Evolutionary conservation across 306 rosid species (phyloP), one percentile per base, ranked within the genome.

Genomic region (Vicia faba): DNA sequence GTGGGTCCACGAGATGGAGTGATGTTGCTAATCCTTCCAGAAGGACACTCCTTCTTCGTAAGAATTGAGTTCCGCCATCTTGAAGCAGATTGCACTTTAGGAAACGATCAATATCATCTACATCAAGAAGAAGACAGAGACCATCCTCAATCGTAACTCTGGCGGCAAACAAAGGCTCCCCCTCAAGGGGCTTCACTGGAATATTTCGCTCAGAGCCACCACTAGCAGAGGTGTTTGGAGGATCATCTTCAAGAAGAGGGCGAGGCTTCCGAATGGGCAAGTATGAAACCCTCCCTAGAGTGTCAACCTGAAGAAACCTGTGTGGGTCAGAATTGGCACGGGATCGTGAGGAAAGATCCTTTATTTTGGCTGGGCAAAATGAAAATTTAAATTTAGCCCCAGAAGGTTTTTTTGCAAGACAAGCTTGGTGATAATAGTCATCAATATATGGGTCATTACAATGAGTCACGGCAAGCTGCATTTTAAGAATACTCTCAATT

Each of bases 91-190:
- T 80, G 66, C 64, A 64, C 62, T 74, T 73, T 5, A 80, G 53
- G 50, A 80, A 78, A 20, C 84, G 82, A 67, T 83, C 87, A 57
- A 83, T 77, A 67, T 83, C 87, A 46, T 77, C 87, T 19, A 83
- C 72, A 70, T 83, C 87, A 59, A 83, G 87, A 77, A 83, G 84
- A 70, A 83, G 78, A 74, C 79, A 80, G 3, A 83, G 68, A 33
- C 84, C 80, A 66, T 83, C 87, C 71, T 83, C 87, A 70, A 83
- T 67, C 7, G 84, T 67, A 64, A 83, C 78, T 41, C 87, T 80
- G 51, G 87, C 84, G 19, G 84, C 84, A 83, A 83, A 78, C 83
- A 80, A 59, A 26, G 87, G 78, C 81, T 83, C 87, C 58, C 77
- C 73, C 40, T 83, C 84, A 60, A 83, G 84, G 48, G 84, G 70